phyloP scores from a whole-genome alignment of 2,329 filamentous ascomycete genomes.

The Thielaviopsis ethacetica region DNA sequence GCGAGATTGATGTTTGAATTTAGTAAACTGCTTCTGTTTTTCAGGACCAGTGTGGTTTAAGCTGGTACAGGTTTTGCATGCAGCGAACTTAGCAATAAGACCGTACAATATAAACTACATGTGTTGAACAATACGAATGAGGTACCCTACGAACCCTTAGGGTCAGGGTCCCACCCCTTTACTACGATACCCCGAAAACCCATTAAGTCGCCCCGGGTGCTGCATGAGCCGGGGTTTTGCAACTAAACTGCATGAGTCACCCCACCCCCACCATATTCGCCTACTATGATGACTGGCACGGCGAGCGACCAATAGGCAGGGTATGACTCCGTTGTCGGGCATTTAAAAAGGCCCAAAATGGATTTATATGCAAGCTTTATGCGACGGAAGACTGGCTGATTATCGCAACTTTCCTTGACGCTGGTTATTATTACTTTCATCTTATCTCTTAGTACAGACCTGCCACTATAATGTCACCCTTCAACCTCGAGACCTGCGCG shows the following conservation, averaged over 20 bases:
- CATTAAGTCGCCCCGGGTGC: neutral
- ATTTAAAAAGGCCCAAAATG: neutral
- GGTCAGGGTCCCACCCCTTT: neutral
- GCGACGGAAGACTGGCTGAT: neutral
- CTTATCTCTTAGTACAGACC: neutral
- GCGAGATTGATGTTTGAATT: too few species aligned
- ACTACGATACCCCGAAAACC: too few species aligned
- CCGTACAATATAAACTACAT: too few species aligned
- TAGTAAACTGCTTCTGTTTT: neutral
- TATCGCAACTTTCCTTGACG: neutral
- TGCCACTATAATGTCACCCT: constrained; percentile 36
- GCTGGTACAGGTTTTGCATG: too few species aligned
- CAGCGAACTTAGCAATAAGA: too few species aligned
- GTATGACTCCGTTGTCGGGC: constrained; percentile 3
- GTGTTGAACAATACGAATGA: too few species aligned
- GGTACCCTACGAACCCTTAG: too few species aligned
- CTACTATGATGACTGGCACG: neutral
- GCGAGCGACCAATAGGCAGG: neutral
- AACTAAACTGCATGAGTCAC: constrained; percentile 9
- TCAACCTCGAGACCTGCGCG: constrained; percentile 59
- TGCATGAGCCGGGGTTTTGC: neutral
- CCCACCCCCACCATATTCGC: neutral
- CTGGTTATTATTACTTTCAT: neutral
- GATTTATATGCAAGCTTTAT: neutral
- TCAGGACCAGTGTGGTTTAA: too few species aligned